A percentile compares a stretch with the other conserved stretches of the same genome.
phyloP scores from a whole-genome alignment of 2,329 filamentous ascomycete species.

The Albifimbria verrucaria region DNA sequence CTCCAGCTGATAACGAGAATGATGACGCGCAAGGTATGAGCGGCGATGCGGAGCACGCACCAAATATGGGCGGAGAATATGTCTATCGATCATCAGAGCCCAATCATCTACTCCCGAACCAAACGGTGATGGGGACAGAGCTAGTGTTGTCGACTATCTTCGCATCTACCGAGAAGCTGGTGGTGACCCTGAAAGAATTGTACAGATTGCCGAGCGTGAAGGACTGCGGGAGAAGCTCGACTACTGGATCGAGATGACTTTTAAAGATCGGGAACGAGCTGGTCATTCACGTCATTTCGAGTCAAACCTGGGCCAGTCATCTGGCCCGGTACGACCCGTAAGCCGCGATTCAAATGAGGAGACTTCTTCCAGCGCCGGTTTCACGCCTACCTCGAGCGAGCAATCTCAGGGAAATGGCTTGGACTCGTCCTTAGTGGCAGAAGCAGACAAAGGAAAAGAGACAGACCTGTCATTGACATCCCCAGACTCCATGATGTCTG shows the following conservation, averaged over 20 bases:
- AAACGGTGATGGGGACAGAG: slow-evolving; percentile 15
- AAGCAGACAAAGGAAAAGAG: slow-evolving; percentile 22
- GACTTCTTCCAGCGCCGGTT: slow-evolving; percentile 18
- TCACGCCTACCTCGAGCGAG: slow-evolving; percentile 20
- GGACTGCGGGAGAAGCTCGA: slow-evolving; percentile 54
- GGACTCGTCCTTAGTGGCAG: background rate
- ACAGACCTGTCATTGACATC: slow-evolving; percentile 9
- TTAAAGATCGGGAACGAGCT: background rate
- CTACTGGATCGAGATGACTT: slow-evolving; percentile 56
- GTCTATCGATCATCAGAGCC: background rate
- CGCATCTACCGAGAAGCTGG: slow-evolving; percentile 57
- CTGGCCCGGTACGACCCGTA: slow-evolving; percentile 6
- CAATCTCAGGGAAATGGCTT: slow-evolving; percentile 4
- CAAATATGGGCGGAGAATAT: background rate
- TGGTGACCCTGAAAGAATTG: slow-evolving; percentile 56
- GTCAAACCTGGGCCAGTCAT: background rate
- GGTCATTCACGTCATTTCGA: background rate
- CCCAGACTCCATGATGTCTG: slow-evolving; percentile 8
- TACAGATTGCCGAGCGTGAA: slow-evolving; percentile 60
- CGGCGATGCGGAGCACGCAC: background rate
- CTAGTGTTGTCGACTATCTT: slow-evolving; percentile 33
- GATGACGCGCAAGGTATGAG: slow-evolving; percentile 5
- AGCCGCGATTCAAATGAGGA: slow-evolving; percentile 20
- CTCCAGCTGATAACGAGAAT: slow-evolving; percentile 8
- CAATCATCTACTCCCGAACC: too few species aligned